These are phyloP conservation scores for Wickerhamomyces hampshirensis DNA, from an alignment of 805 yeast species.

Conservation along the genomic window DNA sequence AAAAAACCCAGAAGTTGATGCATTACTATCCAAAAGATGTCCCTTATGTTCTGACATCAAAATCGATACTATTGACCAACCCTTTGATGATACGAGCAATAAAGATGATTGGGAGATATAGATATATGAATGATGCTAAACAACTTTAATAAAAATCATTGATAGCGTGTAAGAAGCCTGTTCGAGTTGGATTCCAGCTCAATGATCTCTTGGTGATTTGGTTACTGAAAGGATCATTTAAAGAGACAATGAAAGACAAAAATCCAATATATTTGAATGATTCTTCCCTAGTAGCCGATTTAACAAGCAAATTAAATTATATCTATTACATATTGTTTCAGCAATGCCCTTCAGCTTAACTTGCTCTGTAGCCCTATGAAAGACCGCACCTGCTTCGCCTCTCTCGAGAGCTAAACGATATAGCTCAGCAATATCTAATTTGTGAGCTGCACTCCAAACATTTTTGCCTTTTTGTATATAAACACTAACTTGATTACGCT, in stretches of 20 bases:
- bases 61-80: constrained; percentile 64
- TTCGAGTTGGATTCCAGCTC: too few relatives aligned
- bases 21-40: constrained; percentile 58
- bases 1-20: constrained; percentile 47
- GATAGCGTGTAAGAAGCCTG: too few relatives aligned
- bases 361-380: constrained; percentile 26
- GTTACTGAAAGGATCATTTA: not conserved
- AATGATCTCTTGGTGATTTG: too few relatives aligned
- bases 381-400: constrained; percentile 23
- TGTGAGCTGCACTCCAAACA: constrained; percentile 30
- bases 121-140: too few relatives aligned
- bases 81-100: constrained; percentile 49
- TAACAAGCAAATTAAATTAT: not conserved
- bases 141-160: too few relatives aligned
- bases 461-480: constrained; percentile 33
- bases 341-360: constrained; percentile 25
- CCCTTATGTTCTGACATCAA: constrained; percentile 71
- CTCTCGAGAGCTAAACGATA: constrained; percentile 26
- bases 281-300: not conserved
- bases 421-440: constrained; percentile 30
- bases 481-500: constrained; percentile 27
- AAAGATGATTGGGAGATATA: too few relatives aligned
- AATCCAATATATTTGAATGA: not conserved
- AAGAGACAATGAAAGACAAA: not conserved
- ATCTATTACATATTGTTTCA: too few relatives aligned